Percentiles rank a stretch among this genome's conserved stretches.
Conservation (phyloP, 306 rosid species). For the Castanea crenata region DNA sequence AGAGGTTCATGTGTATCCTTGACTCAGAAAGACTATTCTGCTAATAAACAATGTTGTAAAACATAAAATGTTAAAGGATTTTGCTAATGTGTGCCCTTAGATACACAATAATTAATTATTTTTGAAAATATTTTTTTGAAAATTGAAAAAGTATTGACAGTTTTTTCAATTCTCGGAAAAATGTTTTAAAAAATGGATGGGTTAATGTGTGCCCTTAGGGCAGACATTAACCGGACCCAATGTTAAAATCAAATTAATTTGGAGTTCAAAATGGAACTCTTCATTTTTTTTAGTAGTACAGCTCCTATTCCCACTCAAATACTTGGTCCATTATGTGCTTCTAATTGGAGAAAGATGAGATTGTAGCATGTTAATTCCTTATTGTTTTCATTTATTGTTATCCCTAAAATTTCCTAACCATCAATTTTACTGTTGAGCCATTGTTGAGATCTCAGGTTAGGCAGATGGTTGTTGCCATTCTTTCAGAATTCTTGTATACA, state of each 20-base stretch:
- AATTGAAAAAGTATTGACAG: too few species aligned
- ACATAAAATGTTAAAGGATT: not conserved
- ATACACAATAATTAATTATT: too few species aligned
- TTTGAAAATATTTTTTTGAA: too few species aligned
- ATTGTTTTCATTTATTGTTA: not conserved
- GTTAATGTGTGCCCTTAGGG: too few species aligned
- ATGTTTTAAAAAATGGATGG: too few species aligned
- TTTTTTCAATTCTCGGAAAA: too few species aligned
- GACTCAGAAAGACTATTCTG: not conserved
- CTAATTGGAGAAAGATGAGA: not conserved
- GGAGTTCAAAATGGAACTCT: not conserved
- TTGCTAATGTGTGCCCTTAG: too few species aligned
- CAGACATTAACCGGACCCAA: too few species aligned
- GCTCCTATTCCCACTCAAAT: not conserved
- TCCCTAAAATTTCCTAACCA: not conserved
- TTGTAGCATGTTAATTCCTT: not conserved
- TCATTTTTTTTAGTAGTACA: not conserved
- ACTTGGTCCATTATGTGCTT: not conserved
- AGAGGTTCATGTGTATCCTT: conserved; percentile 7
- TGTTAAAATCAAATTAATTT: not conserved
- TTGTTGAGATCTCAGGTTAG: conserved; percentile 38
- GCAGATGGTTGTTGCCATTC: conserved; percentile 64
- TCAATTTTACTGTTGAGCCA: not conserved
- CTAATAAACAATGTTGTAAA: not conserved
- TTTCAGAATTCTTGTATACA: conserved; percentile 45